Evolutionary conservation across 2,329 filamentous ascomycete genomes (phyloP).

Genomic region (Ophiostoma perfectum): DNA sequence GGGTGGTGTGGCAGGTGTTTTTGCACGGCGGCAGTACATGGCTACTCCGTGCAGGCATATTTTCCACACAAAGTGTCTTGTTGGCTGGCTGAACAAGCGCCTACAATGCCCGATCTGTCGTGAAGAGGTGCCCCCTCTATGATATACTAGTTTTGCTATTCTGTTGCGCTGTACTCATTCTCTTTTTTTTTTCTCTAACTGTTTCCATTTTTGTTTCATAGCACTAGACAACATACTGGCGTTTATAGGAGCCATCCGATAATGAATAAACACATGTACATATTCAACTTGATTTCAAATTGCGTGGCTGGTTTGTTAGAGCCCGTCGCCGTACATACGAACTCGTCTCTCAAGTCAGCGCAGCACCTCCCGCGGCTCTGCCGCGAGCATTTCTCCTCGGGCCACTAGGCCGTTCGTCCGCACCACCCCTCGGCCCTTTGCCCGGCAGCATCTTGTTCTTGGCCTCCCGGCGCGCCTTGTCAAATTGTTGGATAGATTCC

Average conservation of each 20-base stretch:
- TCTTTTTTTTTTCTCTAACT: background rate
- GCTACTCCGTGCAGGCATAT: constrained; percentile 95
- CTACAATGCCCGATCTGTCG: constrained; percentile 94
- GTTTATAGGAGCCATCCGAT: background rate
- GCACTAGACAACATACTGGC: background rate
- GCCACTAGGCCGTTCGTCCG: background rate
- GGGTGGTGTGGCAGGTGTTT: constrained; percentile 58
- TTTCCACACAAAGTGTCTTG: constrained; percentile 85
- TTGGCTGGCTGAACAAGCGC: constrained; percentile 92
- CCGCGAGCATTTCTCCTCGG: background rate
- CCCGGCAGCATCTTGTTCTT: background rate
- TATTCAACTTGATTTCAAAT: background rate
- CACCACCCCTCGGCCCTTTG: background rate
- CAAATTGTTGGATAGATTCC: background rate
- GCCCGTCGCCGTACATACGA: background rate
- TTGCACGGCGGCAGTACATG: constrained; percentile 86
- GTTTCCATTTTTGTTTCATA: background rate
- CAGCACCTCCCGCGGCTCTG: background rate
- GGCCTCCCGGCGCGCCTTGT: background rate
- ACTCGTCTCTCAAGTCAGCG: background rate
- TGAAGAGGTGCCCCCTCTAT: constrained; percentile 81
- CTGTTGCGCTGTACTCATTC: no score
- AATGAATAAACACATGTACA: background rate
- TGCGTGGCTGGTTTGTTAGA: background rate
- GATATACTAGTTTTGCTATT: no score